These are phyloP conservation scores for Lachancea nothofagi DNA, from an alignment of 805 yeast genomes.

Conservation along the genomic window DNA sequence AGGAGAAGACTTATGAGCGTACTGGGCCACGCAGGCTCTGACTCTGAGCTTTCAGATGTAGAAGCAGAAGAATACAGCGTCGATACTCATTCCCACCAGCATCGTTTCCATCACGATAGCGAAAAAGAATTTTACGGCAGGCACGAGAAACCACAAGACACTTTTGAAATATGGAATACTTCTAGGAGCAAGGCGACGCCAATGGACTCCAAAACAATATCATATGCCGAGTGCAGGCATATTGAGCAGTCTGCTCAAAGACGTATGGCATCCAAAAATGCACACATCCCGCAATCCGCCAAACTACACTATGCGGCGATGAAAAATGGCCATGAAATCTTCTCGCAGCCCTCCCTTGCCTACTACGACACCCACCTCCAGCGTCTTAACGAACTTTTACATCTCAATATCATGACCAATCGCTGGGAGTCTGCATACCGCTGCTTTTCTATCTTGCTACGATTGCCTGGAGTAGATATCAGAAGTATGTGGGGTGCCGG, in stretches of 20 bases:
- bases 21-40: conserved; percentile 18
- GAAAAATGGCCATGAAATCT: conserved; percentile 21
- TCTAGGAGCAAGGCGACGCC: conserved; percentile 15
- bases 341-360: conserved; percentile 7
- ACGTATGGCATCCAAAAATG: conserved; percentile 14
- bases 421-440: conserved; percentile 55
- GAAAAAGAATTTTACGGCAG: conserved; percentile 24
- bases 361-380: conserved; percentile 22
- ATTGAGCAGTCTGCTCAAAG: conserved; percentile 16
- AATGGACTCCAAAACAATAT: conserved; percentile 18
- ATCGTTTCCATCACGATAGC: conserved; percentile 4
- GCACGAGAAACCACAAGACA: conserved; percentile 29
- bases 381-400: conserved; percentile 41
- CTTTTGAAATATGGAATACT: conserved; percentile 29
- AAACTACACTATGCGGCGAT: conserved; percentile 15
- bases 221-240: conserved; percentile 18
- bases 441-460: conserved; percentile 44
- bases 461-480: conserved; percentile 47
- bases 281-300: conserved; percentile 15
- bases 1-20: conserved; percentile 21
- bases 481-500: conserved; percentile 62
- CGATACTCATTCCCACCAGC: conserved; percentile 1
- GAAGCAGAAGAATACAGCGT: conserved; percentile 13
- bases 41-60: conserved; percentile 15
- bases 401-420: conserved; percentile 40